phyloP scores from a whole-genome alignment of 192 early-diverging fungal species.

The Coemansia reversa region DNA sequence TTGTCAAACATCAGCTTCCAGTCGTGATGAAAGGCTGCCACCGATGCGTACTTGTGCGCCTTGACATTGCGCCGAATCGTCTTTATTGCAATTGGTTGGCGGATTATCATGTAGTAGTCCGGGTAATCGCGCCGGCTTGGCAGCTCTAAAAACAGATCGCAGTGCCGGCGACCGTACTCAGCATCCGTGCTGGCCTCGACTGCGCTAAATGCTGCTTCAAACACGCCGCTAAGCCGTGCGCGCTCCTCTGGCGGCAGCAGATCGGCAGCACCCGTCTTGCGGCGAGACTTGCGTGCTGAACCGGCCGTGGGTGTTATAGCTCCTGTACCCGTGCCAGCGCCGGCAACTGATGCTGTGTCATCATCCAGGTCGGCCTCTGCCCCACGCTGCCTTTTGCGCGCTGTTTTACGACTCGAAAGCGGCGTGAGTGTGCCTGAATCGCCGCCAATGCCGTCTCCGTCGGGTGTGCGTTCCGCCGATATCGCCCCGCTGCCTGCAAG shows the following conservation, averaged over 20 bases:
- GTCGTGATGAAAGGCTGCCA: slow-evolving; percentile 72
- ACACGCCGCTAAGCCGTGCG: slow-evolving; percentile 25
- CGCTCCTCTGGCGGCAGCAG: slow-evolving; percentile 37
- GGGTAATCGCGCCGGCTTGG: slow-evolving; percentile 75
- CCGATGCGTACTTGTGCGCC: slow-evolving; percentile 63
- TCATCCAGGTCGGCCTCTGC: slow-evolving; percentile 20
- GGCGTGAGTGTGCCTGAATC: slow-evolving; percentile 26
- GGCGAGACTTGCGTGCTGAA: slow-evolving; percentile 28
- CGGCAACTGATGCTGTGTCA: not conserved
- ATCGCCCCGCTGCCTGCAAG: too few relatives aligned
- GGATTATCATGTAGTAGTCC: slow-evolving; percentile 88
- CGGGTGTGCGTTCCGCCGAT: slow-evolving; percentile 17
- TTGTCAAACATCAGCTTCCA: slow-evolving; percentile 89
- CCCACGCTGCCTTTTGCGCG: slow-evolving; percentile 25
- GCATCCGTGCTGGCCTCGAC: slow-evolving; percentile 34
- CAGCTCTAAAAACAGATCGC: slow-evolving; percentile 78
- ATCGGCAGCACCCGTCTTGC: slow-evolving; percentile 39
- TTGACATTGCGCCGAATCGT: slow-evolving; percentile 78
- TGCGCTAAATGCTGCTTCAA: slow-evolving; percentile 37
- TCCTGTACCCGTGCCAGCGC: slow-evolving; percentile 1
- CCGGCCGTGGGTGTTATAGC: slow-evolving; percentile 12
- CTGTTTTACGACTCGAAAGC: slow-evolving; percentile 4
- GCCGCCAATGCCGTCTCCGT: not conserved
- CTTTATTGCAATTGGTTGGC: slow-evolving; percentile 85
- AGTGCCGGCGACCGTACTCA: slow-evolving; percentile 54